Conservation (phyloP, 169 alveolate species). For the Eimeria nieschulzi region DNA sequence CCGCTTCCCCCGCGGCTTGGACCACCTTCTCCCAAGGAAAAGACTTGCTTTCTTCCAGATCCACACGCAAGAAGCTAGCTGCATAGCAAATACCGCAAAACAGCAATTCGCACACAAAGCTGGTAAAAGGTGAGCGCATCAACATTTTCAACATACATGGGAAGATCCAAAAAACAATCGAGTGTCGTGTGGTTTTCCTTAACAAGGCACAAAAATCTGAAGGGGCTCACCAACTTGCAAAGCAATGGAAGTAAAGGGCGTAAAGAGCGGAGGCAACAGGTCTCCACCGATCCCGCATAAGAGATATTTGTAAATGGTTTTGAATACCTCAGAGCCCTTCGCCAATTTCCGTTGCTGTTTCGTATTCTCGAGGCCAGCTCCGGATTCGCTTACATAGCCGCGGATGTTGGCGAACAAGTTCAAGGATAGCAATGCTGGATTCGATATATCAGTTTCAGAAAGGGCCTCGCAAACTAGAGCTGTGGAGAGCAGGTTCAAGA, state of each 20-base stretch:
- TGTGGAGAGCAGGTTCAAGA: neutral
- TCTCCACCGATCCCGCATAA: slow-evolving; percentile 48
- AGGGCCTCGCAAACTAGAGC: slow-evolving; percentile 27
- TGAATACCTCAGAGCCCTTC: slow-evolving; percentile 36
- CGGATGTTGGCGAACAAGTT: slow-evolving; percentile 15
- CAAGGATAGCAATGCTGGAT: slow-evolving; percentile 12
- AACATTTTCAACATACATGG: neutral
- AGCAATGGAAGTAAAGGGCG: slow-evolving; percentile 41
- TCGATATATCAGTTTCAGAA: neutral
- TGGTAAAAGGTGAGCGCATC: neutral
- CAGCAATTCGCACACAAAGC: neutral
- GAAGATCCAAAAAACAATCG: neutral
- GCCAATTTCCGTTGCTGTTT: slow-evolving; percentile 38
- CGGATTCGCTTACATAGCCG: slow-evolving; percentile 45
- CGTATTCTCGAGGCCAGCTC: slow-evolving; percentile 40
- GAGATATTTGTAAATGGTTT: neutral
- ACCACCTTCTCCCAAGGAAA: slow-evolving; percentile 49
- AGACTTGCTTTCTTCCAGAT: slow-evolving; percentile 45
- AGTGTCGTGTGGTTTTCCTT: neutral
- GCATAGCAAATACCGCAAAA: neutral
- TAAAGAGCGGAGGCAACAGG: slow-evolving; percentile 34
- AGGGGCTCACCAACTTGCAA: slow-evolving; percentile 53
- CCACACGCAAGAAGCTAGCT: slow-evolving; percentile 52
- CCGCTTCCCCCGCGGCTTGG: slow-evolving; percentile 48
- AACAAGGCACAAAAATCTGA: neutral